A percentile compares a stretch with the other conserved stretches of the same genome.
phyloP scores from a whole-genome alignment of 2,329 filamentous ascomycete species.

The Ramularia endophylla region DNA sequence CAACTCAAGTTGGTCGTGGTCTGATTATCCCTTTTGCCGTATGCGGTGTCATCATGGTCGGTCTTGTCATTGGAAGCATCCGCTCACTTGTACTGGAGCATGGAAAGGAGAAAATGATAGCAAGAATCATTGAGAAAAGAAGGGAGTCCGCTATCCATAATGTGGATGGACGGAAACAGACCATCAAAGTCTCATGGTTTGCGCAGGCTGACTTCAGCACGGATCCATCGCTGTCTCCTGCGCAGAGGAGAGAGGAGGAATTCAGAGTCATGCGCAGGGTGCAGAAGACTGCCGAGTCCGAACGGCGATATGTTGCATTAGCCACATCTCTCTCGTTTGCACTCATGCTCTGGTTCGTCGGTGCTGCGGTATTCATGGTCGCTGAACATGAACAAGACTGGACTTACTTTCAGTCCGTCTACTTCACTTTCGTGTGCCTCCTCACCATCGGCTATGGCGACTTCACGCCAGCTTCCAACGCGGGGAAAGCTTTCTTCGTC shows the following conservation, averaged over 20 bases:
- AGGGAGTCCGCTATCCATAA: slow-evolving; percentile 38
- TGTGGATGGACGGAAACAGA: slow-evolving; percentile 35
- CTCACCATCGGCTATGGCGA: slow-evolving; percentile 54
- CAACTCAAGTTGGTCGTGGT: slow-evolving; percentile 44
- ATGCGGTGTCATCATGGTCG: slow-evolving; percentile 49
- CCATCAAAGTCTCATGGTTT: slow-evolving; percentile 38
- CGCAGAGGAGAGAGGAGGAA: slow-evolving; percentile 42
- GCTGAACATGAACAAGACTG: slow-evolving; percentile 43
- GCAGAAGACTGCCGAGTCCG: slow-evolving; percentile 35
- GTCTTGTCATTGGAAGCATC: slow-evolving; percentile 51
- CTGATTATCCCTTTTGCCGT: slow-evolving; percentile 51
- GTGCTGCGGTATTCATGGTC: slow-evolving; percentile 45
- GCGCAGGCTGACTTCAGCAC: slow-evolving; percentile 37
- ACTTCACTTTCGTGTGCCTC: slow-evolving; percentile 49
- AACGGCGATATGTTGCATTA: slow-evolving; percentile 40
- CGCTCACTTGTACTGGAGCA: slow-evolving; percentile 46
- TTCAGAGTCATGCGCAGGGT: slow-evolving; percentile 45
- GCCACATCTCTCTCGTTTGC: slow-evolving; percentile 34
- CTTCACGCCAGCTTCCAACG: slow-evolving; percentile 41
- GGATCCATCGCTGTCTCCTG: slow-evolving; percentile 32
- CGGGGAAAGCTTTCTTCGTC: slow-evolving; percentile 51
- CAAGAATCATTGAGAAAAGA: slow-evolving; percentile 45
- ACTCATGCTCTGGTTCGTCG: slow-evolving; percentile 42
- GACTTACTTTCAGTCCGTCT: slow-evolving; percentile 48
- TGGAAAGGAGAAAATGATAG: slow-evolving; percentile 46